A percentile compares a stretch with the other conserved stretches of the same genome.
These are phyloP conservation scores for Dorcoceras hygrometricum DNA, from an alignment of 257 asterid species.

Conservation along the genomic window DNA sequence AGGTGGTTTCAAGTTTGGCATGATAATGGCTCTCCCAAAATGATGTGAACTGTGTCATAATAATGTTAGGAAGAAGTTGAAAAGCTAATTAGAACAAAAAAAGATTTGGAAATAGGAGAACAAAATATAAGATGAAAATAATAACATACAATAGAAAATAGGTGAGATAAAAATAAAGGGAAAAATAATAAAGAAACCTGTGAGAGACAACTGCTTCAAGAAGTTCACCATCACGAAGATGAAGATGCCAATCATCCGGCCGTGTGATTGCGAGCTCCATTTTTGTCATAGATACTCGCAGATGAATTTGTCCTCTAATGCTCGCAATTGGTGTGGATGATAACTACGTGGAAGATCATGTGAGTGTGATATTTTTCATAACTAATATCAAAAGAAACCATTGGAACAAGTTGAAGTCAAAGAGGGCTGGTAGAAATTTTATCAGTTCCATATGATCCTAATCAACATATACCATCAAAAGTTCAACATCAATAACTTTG, in stretches of 20 bases:
- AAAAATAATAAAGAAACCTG: conserved; percentile 43
- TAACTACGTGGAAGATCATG: conserved; percentile 33
- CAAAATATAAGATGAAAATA: not conserved
- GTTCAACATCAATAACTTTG: not conserved
- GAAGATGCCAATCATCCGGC: conserved; percentile 99
- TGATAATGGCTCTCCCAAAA: conserved; percentile 88
- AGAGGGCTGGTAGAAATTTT: not conserved
- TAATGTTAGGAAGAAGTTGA: conserved; percentile 15
- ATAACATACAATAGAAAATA: not conserved
- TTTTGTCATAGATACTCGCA: conserved; percentile 32
- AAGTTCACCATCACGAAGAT: conserved; percentile 94
- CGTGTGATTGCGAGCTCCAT: conserved; percentile 77
- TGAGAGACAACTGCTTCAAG: conserved; percentile 75
- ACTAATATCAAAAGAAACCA: conserved; percentile 3
- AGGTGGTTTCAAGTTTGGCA: conserved; percentile 95
- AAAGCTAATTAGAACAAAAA: conserved; percentile 8
- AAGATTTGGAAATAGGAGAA: conserved; percentile 1
- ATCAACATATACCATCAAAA: conserved; percentile 1
- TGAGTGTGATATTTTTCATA: not conserved
- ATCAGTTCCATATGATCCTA: not conserved
- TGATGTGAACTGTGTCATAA: conserved; percentile 52
- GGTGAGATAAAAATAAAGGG: conserved; percentile 1
- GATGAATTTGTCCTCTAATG: conserved; percentile 30
- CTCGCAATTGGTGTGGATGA: conserved; percentile 26
- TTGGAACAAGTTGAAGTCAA: conserved; percentile 5